Percentiles rank a stretch among this genome's conserved stretches.
These are phyloP conservation scores for Gracilaria caudata DNA, from an alignment of 23 red algal genomes.

Conservation along the genomic window DNA sequence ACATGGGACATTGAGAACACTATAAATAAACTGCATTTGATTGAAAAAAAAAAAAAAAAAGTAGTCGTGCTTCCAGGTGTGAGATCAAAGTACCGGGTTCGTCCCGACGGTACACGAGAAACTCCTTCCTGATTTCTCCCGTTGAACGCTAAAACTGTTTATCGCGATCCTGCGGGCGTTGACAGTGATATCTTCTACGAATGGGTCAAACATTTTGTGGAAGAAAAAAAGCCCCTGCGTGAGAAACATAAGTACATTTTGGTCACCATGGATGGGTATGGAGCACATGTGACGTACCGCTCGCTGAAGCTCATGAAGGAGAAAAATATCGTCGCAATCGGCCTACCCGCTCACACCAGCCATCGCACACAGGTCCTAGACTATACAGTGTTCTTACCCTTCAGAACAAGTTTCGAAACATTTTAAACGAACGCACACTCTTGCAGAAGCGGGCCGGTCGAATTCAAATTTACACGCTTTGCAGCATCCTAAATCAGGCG, in stretches of 20 bases:
- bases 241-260: not conserved
- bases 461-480: slow-evolving; percentile 2
- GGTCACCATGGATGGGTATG: not conserved
- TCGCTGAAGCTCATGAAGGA: not conserved
- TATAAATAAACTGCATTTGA: too few relatives aligned
- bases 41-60: too few relatives aligned
- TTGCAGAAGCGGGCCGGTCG: not conserved
- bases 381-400: slow-evolving; percentile 1
- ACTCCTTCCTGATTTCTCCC: not conserved
- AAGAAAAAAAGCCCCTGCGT: not conserved
- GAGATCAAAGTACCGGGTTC: not conserved
- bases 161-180: not conserved
- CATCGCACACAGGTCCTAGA: slow-evolving; percentile 7
- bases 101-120: not conserved
- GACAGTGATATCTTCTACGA: slow-evolving; percentile 11
- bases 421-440: not conserved
- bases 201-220: slow-evolving; percentile 2
- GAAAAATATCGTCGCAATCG: not conserved
- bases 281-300: not conserved
- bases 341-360: not conserved
- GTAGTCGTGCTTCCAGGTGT: not conserved
- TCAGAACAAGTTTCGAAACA: slow-evolving; percentile 3
- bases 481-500: not conserved
- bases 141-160: not conserved
- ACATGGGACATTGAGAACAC: too few relatives aligned